phyloP scores from a whole-genome alignment of 805 yeast species.

The Kregervanrija delftensis region DNA sequence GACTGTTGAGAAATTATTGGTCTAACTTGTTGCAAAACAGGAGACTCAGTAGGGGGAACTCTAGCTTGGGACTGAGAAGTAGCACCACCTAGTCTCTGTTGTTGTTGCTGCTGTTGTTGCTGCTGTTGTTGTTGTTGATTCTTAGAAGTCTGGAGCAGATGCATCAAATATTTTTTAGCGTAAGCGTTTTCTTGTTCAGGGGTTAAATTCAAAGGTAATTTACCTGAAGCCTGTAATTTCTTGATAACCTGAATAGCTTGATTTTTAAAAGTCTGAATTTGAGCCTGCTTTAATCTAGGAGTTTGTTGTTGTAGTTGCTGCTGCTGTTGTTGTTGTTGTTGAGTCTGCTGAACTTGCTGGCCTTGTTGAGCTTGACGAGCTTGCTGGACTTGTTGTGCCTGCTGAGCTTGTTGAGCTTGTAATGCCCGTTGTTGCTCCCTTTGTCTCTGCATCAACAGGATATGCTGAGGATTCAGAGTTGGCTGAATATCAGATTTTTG shows the following conservation, averaged over 20 bases:
- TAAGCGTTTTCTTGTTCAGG: constrained; percentile 30
- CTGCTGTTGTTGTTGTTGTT: constrained; percentile 8
- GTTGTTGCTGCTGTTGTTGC: constrained; percentile 15
- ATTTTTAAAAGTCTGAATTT: constrained; percentile 23
- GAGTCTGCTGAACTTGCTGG: constrained; percentile 7
- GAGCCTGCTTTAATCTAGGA: constrained; percentile 8
- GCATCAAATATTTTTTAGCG: constrained; percentile 27
- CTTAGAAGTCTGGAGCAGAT: constrained; percentile 20
- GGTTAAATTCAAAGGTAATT: constrained; percentile 24
- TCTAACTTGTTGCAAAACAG: constrained; percentile 9
- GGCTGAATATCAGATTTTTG: constrained; percentile 7
- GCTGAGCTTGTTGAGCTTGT: constrained; percentile 10
- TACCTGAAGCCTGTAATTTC: constrained; percentile 28
- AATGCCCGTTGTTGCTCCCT: constrained; percentile 16
- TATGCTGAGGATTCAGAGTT: constrained; percentile 26
- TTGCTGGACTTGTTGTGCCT: constrained; percentile 8
- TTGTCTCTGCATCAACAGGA: constrained; percentile 27
- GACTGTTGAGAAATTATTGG: constrained; percentile 7
- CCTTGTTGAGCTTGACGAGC: constrained; percentile 3
- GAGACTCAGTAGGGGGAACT: not conserved
- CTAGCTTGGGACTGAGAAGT: not conserved
- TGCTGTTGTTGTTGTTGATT: constrained; percentile 6
- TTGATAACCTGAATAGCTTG: constrained; percentile 30
- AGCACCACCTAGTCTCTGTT: not conserved
- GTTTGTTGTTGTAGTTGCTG: constrained; percentile 2